Percentiles rank a stretch among this genome's conserved stretches.
Conservation (phyloP, 106 monocot species). For the Cymbidium sinense region DNA sequence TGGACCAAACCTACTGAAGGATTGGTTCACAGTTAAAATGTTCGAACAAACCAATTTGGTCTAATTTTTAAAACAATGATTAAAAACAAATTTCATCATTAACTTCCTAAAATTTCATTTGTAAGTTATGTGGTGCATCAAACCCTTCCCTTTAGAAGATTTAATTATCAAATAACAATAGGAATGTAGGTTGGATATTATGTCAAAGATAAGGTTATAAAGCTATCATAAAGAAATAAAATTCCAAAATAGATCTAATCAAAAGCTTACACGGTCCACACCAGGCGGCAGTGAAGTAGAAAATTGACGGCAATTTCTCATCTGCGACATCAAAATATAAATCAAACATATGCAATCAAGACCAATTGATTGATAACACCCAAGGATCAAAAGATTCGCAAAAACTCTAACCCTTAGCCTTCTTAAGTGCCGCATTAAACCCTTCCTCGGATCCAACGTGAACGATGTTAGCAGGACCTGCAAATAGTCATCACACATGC, state of each 20-base stretch:
- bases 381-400: neutral
- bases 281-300: constrained; percentile 25
- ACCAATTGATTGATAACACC: neutral
- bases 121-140: neutral
- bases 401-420: constrained; percentile 13
- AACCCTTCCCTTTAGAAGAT: too few species aligned
- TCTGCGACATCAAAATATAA: constrained; percentile 15
- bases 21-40: too few species aligned
- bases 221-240: neutral
- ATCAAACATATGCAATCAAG: neutral
- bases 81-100: neutral
- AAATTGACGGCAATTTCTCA: constrained; percentile 18
- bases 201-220: neutral
- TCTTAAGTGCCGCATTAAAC: constrained; percentile 14
- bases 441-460: constrained; percentile 17
- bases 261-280: constrained; percentile 25
- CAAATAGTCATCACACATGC: neutral
- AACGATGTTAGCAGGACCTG: constrained; percentile 19
- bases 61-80: too few species aligned
- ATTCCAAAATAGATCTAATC: neutral
- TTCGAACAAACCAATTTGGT: too few species aligned
- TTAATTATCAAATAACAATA: neutral
- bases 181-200: neutral
- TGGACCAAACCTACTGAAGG: too few species aligned
- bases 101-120: neutral